Evolutionary conservation across 306 rosid species (phyloP).

Genomic region (Citrullus colocynthis): DNA sequence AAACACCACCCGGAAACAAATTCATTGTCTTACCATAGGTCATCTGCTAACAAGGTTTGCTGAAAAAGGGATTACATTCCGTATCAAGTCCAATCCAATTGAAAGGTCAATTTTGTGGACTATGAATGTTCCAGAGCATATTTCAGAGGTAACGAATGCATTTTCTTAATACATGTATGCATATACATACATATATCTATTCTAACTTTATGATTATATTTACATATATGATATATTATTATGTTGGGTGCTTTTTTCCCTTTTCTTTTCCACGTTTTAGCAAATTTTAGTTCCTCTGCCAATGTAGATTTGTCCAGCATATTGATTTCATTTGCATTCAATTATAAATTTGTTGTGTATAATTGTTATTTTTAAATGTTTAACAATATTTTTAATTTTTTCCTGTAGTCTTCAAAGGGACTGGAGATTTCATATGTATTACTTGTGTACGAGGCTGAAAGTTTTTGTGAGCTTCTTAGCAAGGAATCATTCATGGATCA

Average conservation of each 20-base stretch:
- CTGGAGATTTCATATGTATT: conserved; percentile 55
- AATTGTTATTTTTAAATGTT: background rate
- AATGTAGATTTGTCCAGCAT: background rate
- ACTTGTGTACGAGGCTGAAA: conserved; percentile 63
- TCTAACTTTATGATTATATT: background rate
- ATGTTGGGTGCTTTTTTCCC: background rate
- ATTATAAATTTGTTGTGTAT: background rate
- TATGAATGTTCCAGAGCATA: conserved; percentile 73
- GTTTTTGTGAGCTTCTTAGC: conserved; percentile 50
- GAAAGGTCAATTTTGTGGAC: conserved; percentile 80
- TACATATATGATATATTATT: background rate
- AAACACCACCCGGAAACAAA: background rate
- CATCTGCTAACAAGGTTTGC: conserved; percentile 75
- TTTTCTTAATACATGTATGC: background rate
- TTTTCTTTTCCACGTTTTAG: background rate
- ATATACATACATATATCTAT: background rate
- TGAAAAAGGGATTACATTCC: conserved; percentile 69
- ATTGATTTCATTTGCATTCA: background rate
- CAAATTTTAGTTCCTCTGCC: background rate
- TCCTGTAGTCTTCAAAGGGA: conserved; percentile 33
- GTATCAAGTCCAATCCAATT: conserved; percentile 68
- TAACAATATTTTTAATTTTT: conserved; percentile 9
- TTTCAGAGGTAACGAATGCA: conserved; percentile 47
- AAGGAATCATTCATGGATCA: conserved; percentile 50
- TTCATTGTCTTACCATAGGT: conserved; percentile 30